phyloP scores from a whole-genome alignment of 1,284 basidiomycete genomes.

The Trametes sp. region DNA sequence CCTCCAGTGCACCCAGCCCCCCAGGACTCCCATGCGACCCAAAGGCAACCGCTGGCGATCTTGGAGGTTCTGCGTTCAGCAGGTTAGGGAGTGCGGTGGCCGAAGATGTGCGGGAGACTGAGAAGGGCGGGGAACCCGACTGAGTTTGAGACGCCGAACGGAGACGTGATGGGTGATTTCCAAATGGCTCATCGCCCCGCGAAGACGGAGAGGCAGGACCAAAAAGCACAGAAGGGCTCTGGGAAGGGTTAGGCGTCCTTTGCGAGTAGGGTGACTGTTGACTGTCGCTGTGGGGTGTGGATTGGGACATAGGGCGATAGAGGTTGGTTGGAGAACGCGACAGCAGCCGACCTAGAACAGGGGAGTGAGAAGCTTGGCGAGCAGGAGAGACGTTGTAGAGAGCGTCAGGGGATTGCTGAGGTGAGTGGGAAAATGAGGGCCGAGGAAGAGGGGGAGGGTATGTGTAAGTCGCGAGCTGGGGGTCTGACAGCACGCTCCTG shows the following conservation, averaged over 20 bases:
- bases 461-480: conserved; percentile 20
- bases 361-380: conserved; percentile 31
- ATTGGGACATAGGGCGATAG: conserved; percentile 22
- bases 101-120: conserved; percentile 24
- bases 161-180: conserved; percentile 1
- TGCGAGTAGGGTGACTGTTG: conserved; percentile 22
- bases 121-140: conserved; percentile 11
- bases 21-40: conserved; percentile 19
- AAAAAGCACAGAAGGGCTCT: conserved; percentile 11
- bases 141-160: conserved; percentile 24
- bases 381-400: conserved; percentile 11
- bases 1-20: conserved; percentile 53
- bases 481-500: conserved; percentile 27
- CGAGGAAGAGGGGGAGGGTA: conserved; percentile 25
- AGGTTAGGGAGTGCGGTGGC: conserved; percentile 36
- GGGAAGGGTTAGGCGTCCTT: conserved; percentile 9
- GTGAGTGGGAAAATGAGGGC: conserved; percentile 27
- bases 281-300: conserved; percentile 16
- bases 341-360: conserved; percentile 26
- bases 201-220: not conserved
- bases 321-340: conserved; percentile 29
- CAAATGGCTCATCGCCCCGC: conserved; percentile 9
- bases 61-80: conserved; percentile 34
- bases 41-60: conserved; percentile 32
- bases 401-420: conserved; percentile 21